A percentile compares a stretch with the other conserved stretches of the same genome.
Evolutionary conservation across 2,329 filamentous ascomycete genomes (phyloP).

Genomic region (Colletotrichum ledebouriae): DNA sequence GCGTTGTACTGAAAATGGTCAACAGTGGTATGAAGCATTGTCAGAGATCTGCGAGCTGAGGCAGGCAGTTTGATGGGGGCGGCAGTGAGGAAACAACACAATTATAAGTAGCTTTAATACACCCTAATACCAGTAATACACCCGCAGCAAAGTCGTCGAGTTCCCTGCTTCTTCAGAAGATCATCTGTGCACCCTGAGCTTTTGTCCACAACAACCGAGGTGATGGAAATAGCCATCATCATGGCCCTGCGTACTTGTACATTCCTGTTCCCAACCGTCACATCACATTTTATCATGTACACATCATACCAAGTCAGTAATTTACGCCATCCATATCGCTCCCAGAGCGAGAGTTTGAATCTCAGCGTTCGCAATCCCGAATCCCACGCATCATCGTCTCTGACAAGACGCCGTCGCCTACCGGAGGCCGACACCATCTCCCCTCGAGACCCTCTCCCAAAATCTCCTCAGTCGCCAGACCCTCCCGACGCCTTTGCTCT

Average conservation of each 20-base stretch:
- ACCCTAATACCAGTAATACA: not conserved
- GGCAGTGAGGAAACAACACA: not conserved
- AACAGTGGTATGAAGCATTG: too few species aligned
- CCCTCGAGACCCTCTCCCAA: constrained; percentile 72
- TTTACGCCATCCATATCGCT: not conserved
- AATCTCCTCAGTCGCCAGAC: constrained; percentile 74
- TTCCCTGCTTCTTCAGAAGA: too few species aligned
- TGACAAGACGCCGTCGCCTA: constrained; percentile 19
- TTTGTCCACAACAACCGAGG: too few species aligned
- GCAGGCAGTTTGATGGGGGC: too few species aligned
- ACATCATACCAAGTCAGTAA: constrained; percentile 6
- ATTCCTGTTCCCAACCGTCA: constrained; percentile 3
- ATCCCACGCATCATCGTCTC: not conserved
- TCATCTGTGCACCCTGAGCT: too few species aligned
- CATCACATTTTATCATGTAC: constrained; percentile 17
- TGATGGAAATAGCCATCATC: not conserved
- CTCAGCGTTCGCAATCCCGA: not conserved
- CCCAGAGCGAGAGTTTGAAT: constrained; percentile 14
- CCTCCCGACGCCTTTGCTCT: constrained; percentile 65
- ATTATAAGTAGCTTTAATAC: constrained; percentile 1
- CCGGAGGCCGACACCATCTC: constrained; percentile 47
- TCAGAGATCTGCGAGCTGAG: too few species aligned
- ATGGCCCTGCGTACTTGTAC: not conserved
- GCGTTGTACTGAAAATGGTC: too few species aligned
- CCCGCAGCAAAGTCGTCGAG: not conserved